Conservation (phyloP, 768 basidiomycete genomes). For the Cytidiella melzeri region DNA sequence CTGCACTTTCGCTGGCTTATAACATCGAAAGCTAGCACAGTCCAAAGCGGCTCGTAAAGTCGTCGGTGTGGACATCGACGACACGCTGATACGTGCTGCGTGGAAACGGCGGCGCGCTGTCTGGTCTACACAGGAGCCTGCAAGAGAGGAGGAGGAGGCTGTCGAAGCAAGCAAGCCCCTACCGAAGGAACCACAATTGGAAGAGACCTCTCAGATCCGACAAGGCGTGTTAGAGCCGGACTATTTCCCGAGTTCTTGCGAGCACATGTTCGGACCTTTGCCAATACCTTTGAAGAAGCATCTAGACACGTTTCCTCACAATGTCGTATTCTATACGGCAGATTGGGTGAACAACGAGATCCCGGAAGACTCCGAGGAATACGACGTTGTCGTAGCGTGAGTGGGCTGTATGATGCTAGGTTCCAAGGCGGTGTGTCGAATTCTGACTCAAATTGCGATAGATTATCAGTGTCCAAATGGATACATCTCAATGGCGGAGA, state of each 20-base stretch:
- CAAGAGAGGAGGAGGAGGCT: neutral
- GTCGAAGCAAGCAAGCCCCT: neutral
- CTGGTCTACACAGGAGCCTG: conserved; percentile 63
- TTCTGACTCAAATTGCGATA: conserved; percentile 23
- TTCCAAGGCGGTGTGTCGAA: too few relatives aligned
- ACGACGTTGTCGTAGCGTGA: conserved; percentile 79
- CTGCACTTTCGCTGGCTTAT: conserved; percentile 1
- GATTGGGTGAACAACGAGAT: conserved; percentile 66
- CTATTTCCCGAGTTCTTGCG: conserved; percentile 75
- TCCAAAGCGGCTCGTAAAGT: conserved; percentile 55
- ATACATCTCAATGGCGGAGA: conserved; percentile 83
- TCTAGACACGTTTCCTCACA: conserved; percentile 63
- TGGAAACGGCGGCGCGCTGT: conserved; percentile 65
- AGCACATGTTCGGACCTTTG: conserved; percentile 69
- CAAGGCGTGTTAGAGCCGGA: conserved; percentile 5
- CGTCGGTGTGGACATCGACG: conserved; percentile 83
- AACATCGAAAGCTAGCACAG: conserved; percentile 46
- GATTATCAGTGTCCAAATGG: conserved; percentile 89
- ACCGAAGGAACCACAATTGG: too few relatives aligned
- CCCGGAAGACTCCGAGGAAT: conserved; percentile 51
- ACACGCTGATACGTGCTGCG: conserved; percentile 63
- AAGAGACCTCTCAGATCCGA: too few relatives aligned
- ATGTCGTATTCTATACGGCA: conserved; percentile 61
- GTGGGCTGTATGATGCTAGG: conserved; percentile 19
- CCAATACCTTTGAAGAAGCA: conserved; percentile 50